phyloP scores from a whole-genome alignment of 108 stramenopile genomes.

The Skeletonema marinoi region DNA sequence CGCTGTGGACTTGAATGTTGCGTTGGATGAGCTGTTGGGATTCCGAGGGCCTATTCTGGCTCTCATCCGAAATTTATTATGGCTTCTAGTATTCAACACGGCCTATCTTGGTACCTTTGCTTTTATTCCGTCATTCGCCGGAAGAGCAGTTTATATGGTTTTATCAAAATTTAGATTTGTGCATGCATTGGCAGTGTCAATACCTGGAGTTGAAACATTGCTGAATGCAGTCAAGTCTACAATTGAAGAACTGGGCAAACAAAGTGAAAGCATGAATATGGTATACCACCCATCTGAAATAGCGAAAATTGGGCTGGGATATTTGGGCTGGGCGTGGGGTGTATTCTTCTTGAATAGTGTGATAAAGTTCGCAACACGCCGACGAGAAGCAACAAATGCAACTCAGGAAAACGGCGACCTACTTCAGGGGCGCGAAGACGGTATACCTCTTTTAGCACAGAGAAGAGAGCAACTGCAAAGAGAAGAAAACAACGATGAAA shows the following conservation, averaged over 20 bases:
- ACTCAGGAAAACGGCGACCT: not conserved
- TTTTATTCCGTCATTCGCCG: conserved; percentile 81
- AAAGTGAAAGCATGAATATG: conserved; percentile 38
- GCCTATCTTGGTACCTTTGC: conserved; percentile 91
- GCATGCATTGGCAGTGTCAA: not conserved
- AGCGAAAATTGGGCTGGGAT: conserved; percentile 36
- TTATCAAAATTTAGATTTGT: conserved; percentile 14
- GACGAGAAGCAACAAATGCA: not conserved
- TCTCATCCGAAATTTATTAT: conserved; percentile 83
- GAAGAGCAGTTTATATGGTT: conserved; percentile 31
- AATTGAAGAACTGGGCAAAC: conserved; percentile 23
- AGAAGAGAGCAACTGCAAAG: conserved; percentile 5
- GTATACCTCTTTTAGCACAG: not conserved
- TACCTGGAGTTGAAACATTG: conserved; percentile 5
- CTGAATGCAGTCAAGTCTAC: conserved; percentile 13
- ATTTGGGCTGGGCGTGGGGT: conserved; percentile 21
- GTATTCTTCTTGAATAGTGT: conserved; percentile 31
- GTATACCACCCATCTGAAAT: conserved; percentile 43
- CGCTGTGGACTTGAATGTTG: conserved; percentile 90
- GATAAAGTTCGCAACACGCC: not conserved
- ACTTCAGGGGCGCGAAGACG: not conserved
- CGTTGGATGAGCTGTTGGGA: conserved; percentile 92
- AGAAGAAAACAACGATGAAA: conserved; percentile 29
- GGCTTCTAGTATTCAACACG: conserved; percentile 92
- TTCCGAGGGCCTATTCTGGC: conserved; percentile 86